Conservation (phyloP, 2,329 filamentous ascomycete species). For the Laburnicola sp. region DNA sequence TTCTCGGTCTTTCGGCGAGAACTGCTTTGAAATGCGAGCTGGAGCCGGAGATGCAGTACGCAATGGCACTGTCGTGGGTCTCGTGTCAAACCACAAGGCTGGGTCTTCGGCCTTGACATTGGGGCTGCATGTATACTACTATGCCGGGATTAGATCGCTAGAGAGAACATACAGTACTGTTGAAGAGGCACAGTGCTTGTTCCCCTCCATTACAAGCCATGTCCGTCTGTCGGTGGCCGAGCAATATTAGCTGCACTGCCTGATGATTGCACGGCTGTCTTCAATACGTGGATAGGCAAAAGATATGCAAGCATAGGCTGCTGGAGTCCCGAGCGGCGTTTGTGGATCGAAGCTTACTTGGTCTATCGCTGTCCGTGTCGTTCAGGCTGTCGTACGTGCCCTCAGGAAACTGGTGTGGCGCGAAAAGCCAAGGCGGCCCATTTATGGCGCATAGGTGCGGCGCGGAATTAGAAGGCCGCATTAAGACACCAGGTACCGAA, state of each 20-base stretch:
- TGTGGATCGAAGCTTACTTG: constrained; percentile 11
- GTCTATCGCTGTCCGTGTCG: background rate
- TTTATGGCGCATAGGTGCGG: background rate
- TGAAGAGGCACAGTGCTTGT: constrained; percentile 6
- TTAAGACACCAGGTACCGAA: background rate
- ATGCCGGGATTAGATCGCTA: background rate
- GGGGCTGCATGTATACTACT: constrained; percentile 7
- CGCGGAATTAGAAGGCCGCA: background rate
- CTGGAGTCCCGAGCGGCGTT: constrained; percentile 13
- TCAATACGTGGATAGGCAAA: constrained; percentile 10
- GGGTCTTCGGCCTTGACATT: constrained; percentile 1
- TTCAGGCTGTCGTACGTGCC: background rate
- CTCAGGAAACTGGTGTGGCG: background rate
- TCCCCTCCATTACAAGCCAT: constrained; percentile 13
- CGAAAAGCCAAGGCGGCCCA: background rate
- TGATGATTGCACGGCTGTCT: constrained; percentile 2
- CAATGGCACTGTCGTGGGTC: constrained; percentile 6
- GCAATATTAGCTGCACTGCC: constrained; percentile 20
- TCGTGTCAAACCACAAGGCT: background rate
- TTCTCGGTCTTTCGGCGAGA: constrained; percentile 3
- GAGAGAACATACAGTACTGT: background rate
- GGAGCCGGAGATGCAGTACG: constrained; percentile 11
- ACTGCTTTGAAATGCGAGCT: constrained; percentile 10
- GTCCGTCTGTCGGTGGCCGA: constrained; percentile 30
- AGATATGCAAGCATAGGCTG: constrained; percentile 16